Conservation (phyloP, 108 stramenopile genomes). For the Cyclostephanos tholiformis region DNA sequence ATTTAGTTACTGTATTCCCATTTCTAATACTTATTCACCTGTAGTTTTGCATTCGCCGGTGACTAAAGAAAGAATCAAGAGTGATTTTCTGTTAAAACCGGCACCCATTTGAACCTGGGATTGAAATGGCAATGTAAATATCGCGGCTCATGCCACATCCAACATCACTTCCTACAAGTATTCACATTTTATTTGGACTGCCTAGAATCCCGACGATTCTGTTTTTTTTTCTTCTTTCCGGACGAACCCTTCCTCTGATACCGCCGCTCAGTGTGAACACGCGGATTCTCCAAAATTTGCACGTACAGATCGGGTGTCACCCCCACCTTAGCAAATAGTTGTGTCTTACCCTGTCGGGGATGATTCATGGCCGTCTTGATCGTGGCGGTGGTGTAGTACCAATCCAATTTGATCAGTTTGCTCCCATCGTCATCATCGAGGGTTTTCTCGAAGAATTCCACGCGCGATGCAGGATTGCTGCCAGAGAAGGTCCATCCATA, state of each 20-base stretch:
- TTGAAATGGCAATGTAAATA: too few species aligned
- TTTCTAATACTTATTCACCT: too few species aligned
- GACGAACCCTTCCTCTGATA: conserved; percentile 15
- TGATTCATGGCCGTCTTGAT: conserved; percentile 53
- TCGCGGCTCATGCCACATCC: too few species aligned
- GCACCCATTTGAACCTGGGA: too few species aligned
- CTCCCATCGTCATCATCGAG: neutral
- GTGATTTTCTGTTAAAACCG: too few species aligned
- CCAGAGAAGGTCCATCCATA: conserved; percentile 63
- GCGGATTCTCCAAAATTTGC: conserved; percentile 43
- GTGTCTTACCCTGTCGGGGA: conserved; percentile 44
- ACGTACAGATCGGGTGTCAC: conserved; percentile 35
- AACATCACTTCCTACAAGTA: too few species aligned
- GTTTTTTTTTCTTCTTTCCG: too few species aligned
- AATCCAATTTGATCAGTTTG: conserved; percentile 48
- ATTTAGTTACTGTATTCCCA: too few species aligned
- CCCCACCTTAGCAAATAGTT: conserved; percentile 38
- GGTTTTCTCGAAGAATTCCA: conserved; percentile 53
- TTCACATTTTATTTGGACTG: too few species aligned
- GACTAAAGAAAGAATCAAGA: too few species aligned
- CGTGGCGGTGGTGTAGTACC: conserved; percentile 53
- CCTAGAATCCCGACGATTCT: too few species aligned
- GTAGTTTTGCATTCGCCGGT: too few species aligned
- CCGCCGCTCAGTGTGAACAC: conserved; percentile 42
- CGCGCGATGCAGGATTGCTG: neutral